These are phyloP conservation scores for Nematocida homosporus DNA, from an alignment of 371 early-diverging fungal genomes.

Conservation along the genomic window DNA sequence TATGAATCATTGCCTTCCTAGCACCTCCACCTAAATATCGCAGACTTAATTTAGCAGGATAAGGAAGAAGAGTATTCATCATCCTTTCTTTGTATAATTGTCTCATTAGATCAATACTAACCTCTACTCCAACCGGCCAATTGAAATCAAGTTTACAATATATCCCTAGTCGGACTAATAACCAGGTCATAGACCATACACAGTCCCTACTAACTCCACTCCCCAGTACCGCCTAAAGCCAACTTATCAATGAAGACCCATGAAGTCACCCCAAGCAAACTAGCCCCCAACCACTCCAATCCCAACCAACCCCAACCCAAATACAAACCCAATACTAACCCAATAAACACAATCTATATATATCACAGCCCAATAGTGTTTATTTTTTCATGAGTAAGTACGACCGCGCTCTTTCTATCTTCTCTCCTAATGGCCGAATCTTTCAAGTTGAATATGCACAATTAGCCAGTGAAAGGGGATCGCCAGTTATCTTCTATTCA, in stretches of 20 bases:
- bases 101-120: too few species aligned
- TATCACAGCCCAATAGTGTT: too few species aligned
- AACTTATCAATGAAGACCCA: background rate
- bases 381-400: slow-evolving; percentile 56
- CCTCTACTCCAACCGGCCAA: too few species aligned
- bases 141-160: too few species aligned
- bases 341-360: slow-evolving; percentile 23
- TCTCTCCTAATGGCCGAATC: slow-evolving; percentile 97
- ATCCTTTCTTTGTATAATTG: too few species aligned
- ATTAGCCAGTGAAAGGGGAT: slow-evolving; percentile 93
- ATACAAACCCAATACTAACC: too few species aligned
- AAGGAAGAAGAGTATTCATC: too few species aligned
- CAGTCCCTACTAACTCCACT: background rate
- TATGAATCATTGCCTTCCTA: too few species aligned
- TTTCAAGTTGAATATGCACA: slow-evolving; percentile 99
- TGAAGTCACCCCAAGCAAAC: background rate
- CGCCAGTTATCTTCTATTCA: slow-evolving; percentile 67
- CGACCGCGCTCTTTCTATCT: slow-evolving; percentile 81
- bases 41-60: too few species aligned
- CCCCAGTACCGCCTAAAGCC: background rate
- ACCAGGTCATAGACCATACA: background rate
- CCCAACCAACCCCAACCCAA: background rate
- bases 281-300: background rate
- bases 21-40: too few species aligned
- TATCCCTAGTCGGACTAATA: too few species aligned